phyloP scores from a whole-genome alignment of 345 rosid genomes.

The Adansonia digitata region DNA sequence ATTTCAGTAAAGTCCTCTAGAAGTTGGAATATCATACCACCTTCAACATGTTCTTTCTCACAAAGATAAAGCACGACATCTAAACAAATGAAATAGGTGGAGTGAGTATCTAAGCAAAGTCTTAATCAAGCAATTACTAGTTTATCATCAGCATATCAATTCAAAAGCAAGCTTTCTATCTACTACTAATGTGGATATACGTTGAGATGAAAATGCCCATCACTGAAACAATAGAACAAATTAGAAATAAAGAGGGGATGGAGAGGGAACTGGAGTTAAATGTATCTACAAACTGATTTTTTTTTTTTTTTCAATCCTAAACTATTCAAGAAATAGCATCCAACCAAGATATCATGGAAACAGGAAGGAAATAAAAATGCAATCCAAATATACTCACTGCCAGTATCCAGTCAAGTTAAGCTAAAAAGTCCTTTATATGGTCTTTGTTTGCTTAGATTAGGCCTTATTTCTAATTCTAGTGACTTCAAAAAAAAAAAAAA shows the following conservation, averaged over 20 bases:
- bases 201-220: not conserved
- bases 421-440: not conserved
- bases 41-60: conserved; percentile 96
- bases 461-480: not conserved
- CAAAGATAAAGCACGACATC: conserved; percentile 91
- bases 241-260: not conserved
- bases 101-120: not conserved
- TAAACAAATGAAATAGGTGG: conserved; percentile 22
- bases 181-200: not conserved
- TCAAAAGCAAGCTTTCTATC: not conserved
- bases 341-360: not conserved
- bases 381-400: not conserved
- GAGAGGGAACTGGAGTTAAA: not conserved
- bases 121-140: not conserved
- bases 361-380: not conserved
- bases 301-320: not conserved
- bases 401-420: not conserved
- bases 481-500: not conserved
- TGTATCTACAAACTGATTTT: not conserved
- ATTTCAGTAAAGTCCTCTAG: conserved; percentile 96
- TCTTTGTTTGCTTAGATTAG: not conserved
- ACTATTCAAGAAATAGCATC: not conserved
- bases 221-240: not conserved
- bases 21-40: conserved; percentile 97
- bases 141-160: not conserved